Conservation (phyloP, 73 alveolate genomes). For the Paramecium primaurelia region DNA sequence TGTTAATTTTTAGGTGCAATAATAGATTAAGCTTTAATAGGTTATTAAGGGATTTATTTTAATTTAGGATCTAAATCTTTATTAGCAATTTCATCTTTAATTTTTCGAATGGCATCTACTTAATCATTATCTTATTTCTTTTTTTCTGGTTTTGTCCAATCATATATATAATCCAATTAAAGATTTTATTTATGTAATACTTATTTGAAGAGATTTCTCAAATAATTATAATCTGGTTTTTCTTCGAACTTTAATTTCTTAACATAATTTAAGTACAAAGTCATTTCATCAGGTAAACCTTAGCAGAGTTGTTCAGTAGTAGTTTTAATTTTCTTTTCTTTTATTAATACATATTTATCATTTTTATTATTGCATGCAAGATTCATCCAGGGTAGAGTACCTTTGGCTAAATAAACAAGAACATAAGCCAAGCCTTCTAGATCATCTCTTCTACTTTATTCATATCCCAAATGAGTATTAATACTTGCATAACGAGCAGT, state of each 20-base stretch:
- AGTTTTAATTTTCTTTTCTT: slow-evolving; percentile 81
- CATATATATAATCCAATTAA: slow-evolving; percentile 41
- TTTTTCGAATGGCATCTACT: neutral
- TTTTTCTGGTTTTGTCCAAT: slow-evolving; percentile 36
- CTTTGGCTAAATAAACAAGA: slow-evolving; percentile 65
- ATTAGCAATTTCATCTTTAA: neutral
- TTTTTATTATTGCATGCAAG: slow-evolving; percentile 48
- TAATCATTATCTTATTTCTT: neutral
- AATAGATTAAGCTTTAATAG: neutral
- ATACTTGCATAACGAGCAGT: slow-evolving; percentile 86
- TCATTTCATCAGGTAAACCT: slow-evolving; percentile 86
- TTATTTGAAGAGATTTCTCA: slow-evolving; percentile 54
- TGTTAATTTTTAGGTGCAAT: neutral
- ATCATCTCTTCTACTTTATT: slow-evolving; percentile 86
- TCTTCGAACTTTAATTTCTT: slow-evolving; percentile 87
- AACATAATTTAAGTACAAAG: slow-evolving; percentile 82
- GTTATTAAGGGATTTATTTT: neutral
- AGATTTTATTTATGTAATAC: neutral
- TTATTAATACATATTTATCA: slow-evolving; percentile 75
- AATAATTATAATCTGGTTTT: slow-evolving; percentile 77
- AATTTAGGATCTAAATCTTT: neutral
- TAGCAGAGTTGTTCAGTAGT: slow-evolving; percentile 73
- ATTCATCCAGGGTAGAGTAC: slow-evolving; percentile 84
- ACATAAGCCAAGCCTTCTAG: slow-evolving; percentile 81
- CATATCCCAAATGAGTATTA: slow-evolving; percentile 84